Evolutionary conservation across 2,329 filamentous ascomycete species (phyloP).

Genomic region (Massarina eburnea): DNA sequence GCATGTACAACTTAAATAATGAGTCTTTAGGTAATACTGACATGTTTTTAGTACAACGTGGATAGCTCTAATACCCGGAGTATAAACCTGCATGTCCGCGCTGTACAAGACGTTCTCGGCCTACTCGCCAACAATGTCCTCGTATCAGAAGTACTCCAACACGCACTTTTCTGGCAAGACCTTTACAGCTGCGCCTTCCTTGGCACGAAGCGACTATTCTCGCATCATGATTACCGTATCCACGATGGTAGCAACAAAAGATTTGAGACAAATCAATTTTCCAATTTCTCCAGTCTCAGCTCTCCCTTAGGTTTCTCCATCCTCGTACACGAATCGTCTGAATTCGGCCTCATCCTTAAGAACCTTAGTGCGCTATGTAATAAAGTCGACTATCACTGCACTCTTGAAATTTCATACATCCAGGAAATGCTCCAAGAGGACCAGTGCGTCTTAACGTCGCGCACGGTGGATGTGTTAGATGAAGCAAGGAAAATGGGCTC

Average conservation of each 20-base stretch:
- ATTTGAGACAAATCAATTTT: neutral
- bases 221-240: conserved; percentile 12
- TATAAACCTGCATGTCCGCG: conserved; percentile 16
- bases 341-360: conserved; percentile 7
- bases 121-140: conserved; percentile 6
- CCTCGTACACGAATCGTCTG: neutral
- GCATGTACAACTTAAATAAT: conserved; percentile 1
- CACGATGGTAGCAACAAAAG: neutral
- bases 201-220: conserved; percentile 14
- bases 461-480: conserved; percentile 12
- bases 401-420: neutral
- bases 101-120: conserved; percentile 11
- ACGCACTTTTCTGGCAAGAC: conserved; percentile 20
- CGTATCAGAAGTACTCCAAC: conserved; percentile 9
- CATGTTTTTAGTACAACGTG: conserved; percentile 8
- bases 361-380: conserved; percentile 15
- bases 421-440: conserved; percentile 13
- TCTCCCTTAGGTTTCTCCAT: conserved; percentile 10
- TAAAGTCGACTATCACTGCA: conserved; percentile 9
- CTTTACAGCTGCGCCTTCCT: conserved; percentile 17
- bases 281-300: neutral
- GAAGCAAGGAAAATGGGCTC: neutral
- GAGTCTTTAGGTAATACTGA: neutral
- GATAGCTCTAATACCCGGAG: conserved; percentile 10
- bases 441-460: conserved; percentile 16